Evolutionary conservation across 116 monocot species (phyloP), one percentile per base, ranked within the genome.

Genomic region (Phalaenopsis hybrid): DNA sequence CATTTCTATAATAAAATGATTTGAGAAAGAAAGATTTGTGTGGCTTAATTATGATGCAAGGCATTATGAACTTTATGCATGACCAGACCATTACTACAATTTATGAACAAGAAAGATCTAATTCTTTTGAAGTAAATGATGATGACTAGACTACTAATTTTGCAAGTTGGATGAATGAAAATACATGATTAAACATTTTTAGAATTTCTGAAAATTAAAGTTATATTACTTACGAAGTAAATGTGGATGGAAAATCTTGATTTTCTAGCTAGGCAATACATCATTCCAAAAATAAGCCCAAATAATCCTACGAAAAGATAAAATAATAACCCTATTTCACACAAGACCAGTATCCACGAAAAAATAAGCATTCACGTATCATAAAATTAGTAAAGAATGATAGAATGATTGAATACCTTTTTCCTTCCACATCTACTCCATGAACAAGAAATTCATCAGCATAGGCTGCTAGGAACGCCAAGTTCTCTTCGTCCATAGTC

Each of bases 361-460:
- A 37, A 72, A 65, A 37, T 4, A 70, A 37, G 34, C 34, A 70
- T 70, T 70, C 37, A 34, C 16, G 4, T 34, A 37, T 37, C 3
- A 41, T 4, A 72, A 12, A 72, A 72, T 72, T 4, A 37, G 20
- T 43, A 44, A 75, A 12, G 4, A 79, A 83, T 0, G 8, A 4
- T 63, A 8, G 28, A 50, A 81, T 25, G 13, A 2, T 28, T 50
- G 57, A n/a, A 34, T 50, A 95, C 97, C 90, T 97, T 93, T 97
- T 94, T 18, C 97, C 97, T 81, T 97, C 94, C 79, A 97, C 94
- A 89, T 94, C 97, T 85, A 97, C 97, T 83, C 97, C 97, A 84
- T 97, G 97, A 73, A 97, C 92, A 77, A 97, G 86, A 86, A 94
- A 97, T 21, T 97, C 94, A 88, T 94, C 97, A 82, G 91, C 89